A percentile compares a stretch with the other conserved stretches of the same genome.
Conservation (phyloP, 2,329 filamentous ascomycete species). For the Venturia carpophila region DNA sequence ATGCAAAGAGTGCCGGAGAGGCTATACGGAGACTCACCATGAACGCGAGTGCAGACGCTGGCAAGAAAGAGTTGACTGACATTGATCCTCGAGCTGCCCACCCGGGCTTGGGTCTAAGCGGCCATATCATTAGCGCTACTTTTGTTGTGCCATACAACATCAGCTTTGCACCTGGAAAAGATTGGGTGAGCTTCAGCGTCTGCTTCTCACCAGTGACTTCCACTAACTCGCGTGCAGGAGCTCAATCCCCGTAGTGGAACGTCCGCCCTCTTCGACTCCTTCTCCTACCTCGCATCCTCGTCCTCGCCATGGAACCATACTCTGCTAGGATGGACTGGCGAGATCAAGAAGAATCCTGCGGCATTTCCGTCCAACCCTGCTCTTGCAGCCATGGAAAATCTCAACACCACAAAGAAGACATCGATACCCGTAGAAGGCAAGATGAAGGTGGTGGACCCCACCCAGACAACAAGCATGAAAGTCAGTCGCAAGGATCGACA, state of each 20-base stretch:
- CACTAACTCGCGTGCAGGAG: conserved; percentile 44
- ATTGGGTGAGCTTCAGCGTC: conserved; percentile 43
- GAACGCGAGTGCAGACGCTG: neutral
- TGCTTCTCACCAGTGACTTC: conserved; percentile 9
- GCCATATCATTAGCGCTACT: conserved; percentile 55
- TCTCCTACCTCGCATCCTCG: conserved; percentile 78
- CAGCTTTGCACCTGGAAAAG: conserved; percentile 42
- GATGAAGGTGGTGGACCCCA: conserved; percentile 45
- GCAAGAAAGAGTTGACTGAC: conserved; percentile 1
- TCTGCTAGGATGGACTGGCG: conserved; percentile 90
- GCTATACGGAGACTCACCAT: neutral
- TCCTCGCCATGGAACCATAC: conserved; percentile 84
- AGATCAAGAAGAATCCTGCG: conserved; percentile 41
- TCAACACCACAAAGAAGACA: conserved; percentile 47
- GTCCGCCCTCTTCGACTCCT: conserved; percentile 86
- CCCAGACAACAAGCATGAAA: conserved; percentile 40
- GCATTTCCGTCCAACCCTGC: conserved; percentile 25
- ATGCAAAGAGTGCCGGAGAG: neutral
- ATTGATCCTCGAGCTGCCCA: conserved; percentile 48
- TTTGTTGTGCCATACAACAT: conserved; percentile 57
- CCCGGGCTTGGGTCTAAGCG: conserved; percentile 51
- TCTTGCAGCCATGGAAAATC: conserved; percentile 37
- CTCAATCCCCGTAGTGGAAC: conserved; percentile 73
- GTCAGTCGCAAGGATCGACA: conserved; percentile 57
- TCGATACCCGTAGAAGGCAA: conserved; percentile 67